Evolutionary conservation across 768 basidiomycete species (phyloP).

Genomic region (Sarcodon sp.): DNA sequence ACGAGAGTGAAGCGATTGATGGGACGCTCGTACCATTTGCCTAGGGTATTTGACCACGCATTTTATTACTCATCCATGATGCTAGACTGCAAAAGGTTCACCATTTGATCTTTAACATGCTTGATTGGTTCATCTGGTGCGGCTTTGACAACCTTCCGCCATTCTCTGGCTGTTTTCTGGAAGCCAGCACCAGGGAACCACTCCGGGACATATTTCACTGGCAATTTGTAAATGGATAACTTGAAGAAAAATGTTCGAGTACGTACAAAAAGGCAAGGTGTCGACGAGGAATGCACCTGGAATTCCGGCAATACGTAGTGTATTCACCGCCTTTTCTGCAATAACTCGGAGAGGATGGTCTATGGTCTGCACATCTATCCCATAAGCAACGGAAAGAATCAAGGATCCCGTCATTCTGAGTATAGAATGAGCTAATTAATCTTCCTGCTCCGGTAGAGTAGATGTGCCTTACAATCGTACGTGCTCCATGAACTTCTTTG

Average conservation of each 20-base stretch:
- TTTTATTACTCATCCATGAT: slow-evolving; percentile 6
- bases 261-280: slow-evolving; percentile 14
- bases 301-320: slow-evolving; percentile 7
- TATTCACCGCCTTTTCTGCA: slow-evolving; percentile 12
- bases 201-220: slow-evolving; percentile 20
- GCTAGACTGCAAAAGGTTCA: slow-evolving; percentile 5
- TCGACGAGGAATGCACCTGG: slow-evolving; percentile 24
- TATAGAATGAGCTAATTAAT: not conserved
- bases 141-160: slow-evolving; percentile 6
- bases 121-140: slow-evolving; percentile 16
- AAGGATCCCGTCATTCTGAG: slow-evolving; percentile 13
- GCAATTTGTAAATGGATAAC: not conserved
- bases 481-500: slow-evolving; percentile 23
- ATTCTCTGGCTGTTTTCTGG: slow-evolving; percentile 16
- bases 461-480: slow-evolving; percentile 12
- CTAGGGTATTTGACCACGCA: slow-evolving; percentile 12
- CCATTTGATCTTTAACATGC: slow-evolving; percentile 19
- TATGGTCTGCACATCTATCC: slow-evolving; percentile 12
- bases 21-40: slow-evolving; percentile 21
- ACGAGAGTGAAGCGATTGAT: slow-evolving; percentile 39
- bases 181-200: slow-evolving; percentile 28
- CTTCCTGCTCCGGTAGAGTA: slow-evolving; percentile 5
- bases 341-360: slow-evolving; percentile 12
- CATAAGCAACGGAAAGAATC: slow-evolving; percentile 15
- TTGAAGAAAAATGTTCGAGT: not conserved